Percentiles rank a stretch among this genome's conserved stretches.
Evolutionary conservation across 345 rosid species (phyloP).

Genomic region (Schrenkiella parvula): DNA sequence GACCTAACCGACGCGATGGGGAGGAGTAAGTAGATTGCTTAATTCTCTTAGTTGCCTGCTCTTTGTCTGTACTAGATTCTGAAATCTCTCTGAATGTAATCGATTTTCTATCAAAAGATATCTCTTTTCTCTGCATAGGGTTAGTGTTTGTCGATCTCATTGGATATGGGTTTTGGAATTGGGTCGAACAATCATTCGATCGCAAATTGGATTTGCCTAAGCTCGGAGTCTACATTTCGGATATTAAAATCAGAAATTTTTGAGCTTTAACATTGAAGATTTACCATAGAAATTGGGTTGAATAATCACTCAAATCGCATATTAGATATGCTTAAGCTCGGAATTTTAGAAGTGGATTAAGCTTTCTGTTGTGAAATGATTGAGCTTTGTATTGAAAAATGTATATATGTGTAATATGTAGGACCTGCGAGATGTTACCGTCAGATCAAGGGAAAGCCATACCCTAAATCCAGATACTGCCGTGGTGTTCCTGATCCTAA

Average conservation of each 20-base stretch:
- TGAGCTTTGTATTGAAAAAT: neutral
- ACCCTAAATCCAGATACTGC: conserved; percentile 50
- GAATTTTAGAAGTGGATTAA: neutral
- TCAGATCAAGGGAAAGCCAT: conserved; percentile 58
- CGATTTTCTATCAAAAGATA: neutral
- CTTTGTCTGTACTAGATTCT: neutral
- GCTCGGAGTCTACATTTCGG: neutral
- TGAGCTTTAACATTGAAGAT: neutral
- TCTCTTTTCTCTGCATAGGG: neutral
- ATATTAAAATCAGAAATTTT: neutral
- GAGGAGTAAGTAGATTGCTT: conserved; percentile 2
- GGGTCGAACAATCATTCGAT: neutral
- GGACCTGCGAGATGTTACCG: conserved; percentile 41
- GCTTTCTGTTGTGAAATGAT: neutral
- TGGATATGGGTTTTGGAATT: neutral
- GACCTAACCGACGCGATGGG: conserved; percentile 1
- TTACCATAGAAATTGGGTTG: too few relatives aligned
- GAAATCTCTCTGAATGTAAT: neutral
- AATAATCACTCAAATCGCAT: neutral
- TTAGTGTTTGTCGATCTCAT: neutral
- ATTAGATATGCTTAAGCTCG: neutral
- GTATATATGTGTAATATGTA: neutral
- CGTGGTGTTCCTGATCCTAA: conserved; percentile 56
- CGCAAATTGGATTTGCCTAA: neutral
- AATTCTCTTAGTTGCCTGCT: neutral